Base-by-base conservation (phyloP, 2,329 filamentous ascomycete species). In the Arthroderma sp. region DNA sequence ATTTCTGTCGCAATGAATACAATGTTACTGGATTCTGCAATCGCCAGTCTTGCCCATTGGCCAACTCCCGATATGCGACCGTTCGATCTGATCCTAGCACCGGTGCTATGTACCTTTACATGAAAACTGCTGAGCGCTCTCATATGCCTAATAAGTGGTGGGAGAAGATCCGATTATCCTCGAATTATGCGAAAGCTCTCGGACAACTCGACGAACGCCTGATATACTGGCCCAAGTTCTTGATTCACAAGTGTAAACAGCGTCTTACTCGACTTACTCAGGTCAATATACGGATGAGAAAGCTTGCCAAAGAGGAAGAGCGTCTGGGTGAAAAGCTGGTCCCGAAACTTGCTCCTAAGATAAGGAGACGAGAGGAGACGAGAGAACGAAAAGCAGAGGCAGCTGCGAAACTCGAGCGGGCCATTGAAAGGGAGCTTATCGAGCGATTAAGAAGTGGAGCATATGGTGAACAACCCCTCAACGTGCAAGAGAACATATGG, bases 241-340 rank as follows among this genome's bases (percentile, higher is more conserved):
- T 95, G 62, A 77, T 89, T 35, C 90, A 95, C 76, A 95, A 94
- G 75, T 93, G 89, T 79, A 98, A 98, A 78, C 93, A 97, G 76
- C 84, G 93, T 60, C 81, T 97, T 47, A 97, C 93, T 8, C 79
- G 93, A 53, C 71, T 98, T 67, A 95, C 89, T 55, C 93, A 97
- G 77, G 91, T 98, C 52, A 85, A 86, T 58, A 93, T 95, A 63
- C 75, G 81, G 53, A 81, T 79, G 70, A 83, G 87, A 66, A 83
- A 85, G 69, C 78, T 97, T 61, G 88, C 88, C 31, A 89, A 86
- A 67, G 91, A 96, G 76, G 89, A 96, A 60, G 90, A 91, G 67
- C 79, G 90, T 39, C 76, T 97, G 35, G 93, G 91, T 41, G 93
- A 97, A 79, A 86, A 81, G 67, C 75, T 95, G 47, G 91, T 97